These are phyloP conservation scores for Acorus gramineus DNA, from an alignment of 106 monocot species.

Conservation along the genomic window DNA sequence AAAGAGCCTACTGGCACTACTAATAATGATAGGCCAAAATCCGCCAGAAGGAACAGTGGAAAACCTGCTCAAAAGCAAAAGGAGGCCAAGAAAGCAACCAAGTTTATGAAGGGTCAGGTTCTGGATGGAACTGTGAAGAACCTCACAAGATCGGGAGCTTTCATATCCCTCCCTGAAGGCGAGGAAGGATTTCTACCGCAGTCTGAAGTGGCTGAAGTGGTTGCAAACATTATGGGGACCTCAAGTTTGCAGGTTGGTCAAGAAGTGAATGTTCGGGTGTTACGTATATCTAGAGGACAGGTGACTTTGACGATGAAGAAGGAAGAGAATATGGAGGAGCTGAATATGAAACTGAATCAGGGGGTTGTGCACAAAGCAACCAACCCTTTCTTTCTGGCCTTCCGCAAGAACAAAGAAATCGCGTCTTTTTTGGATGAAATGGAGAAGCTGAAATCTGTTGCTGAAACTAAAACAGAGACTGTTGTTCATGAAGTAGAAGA, in stretches of 20 bases:
- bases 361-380: slow-evolving; percentile 54
- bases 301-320: slow-evolving; percentile 87
- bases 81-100: slow-evolving; percentile 28
- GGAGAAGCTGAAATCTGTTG: slow-evolving; percentile 33
- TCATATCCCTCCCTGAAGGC: slow-evolving; percentile 67
- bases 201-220: slow-evolving; percentile 67
- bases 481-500: slow-evolving; percentile 9
- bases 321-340: slow-evolving; percentile 57
- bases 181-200: slow-evolving; percentile 90
- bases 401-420: slow-evolving; percentile 76
- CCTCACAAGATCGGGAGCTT: slow-evolving; percentile 54
- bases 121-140: slow-evolving; percentile 70
- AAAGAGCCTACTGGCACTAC: slow-evolving; percentile 24
- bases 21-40: slow-evolving; percentile 37
- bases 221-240: slow-evolving; percentile 45
- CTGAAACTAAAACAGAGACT: slow-evolving; percentile 4
- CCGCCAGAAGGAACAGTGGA: slow-evolving; percentile 26
- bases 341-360: slow-evolving; percentile 52
- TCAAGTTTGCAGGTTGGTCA: slow-evolving; percentile 56
- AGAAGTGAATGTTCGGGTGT: slow-evolving; percentile 59
- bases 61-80: slow-evolving; percentile 34
- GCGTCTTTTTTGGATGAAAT: slow-evolving; percentile 54
- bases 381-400: slow-evolving; percentile 73
- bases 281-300: slow-evolving; percentile 66
- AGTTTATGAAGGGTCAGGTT: slow-evolving; percentile 51